A percentile compares a stretch with the other conserved stretches of the same genome.
phyloP scores from a whole-genome alignment of 768 basidiomycete species.

The Leccinum subtestaceum region DNA sequence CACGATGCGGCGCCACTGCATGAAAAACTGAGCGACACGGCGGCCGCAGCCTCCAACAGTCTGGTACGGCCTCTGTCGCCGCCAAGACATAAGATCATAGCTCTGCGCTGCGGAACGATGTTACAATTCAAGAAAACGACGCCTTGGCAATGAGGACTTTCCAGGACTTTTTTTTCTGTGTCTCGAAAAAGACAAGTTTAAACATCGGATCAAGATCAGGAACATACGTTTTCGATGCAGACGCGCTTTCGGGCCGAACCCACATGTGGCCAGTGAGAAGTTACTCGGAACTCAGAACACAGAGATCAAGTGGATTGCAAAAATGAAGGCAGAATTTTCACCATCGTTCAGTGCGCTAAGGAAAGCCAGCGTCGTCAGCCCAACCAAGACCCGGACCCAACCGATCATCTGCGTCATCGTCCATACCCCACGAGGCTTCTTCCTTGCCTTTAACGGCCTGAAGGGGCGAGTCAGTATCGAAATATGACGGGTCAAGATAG shows the following conservation, averaged over 20 bases:
- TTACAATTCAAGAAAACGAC: constrained; percentile 1
- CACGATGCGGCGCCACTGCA: neutral
- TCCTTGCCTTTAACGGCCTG: constrained; percentile 33
- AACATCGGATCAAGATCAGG: neutral
- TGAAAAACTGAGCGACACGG: neutral
- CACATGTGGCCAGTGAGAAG: neutral
- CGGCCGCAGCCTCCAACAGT: neutral
- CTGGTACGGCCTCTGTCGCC: neutral
- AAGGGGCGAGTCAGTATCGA: neutral
- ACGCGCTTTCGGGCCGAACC: neutral
- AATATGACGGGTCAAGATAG: neutral
- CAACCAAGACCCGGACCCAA: constrained; percentile 19
- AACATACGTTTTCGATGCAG: neutral
- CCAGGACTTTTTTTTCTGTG: neutral
- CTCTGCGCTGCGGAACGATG: neutral
- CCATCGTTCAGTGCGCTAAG: constrained; percentile 4
- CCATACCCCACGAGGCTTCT: constrained; percentile 26
- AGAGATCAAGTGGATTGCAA: neutral
- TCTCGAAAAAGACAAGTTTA: neutral
- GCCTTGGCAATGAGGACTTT: neutral
- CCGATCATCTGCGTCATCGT: constrained; percentile 29
- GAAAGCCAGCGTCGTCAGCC: constrained; percentile 28
- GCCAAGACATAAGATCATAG: neutral
- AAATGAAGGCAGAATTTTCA: neutral
- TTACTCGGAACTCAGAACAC: neutral